These are phyloP conservation scores for Termitomyces sp. DNA, from an alignment of 768 basidiomycete genomes.

Conservation along the genomic window DNA sequence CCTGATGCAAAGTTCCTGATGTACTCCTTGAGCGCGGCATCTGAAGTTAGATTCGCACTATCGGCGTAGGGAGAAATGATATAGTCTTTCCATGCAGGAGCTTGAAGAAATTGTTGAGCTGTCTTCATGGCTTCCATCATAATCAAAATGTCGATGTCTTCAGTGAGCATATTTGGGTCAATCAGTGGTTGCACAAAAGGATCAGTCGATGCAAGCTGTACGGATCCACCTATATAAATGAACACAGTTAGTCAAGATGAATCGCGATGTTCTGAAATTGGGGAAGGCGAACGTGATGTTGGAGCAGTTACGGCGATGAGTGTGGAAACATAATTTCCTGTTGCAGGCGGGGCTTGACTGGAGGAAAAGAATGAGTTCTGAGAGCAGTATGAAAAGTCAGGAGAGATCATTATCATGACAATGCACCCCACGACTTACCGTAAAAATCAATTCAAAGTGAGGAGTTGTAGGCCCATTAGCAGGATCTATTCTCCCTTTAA, in stretches of 20 bases:
- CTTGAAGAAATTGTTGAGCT: not conserved
- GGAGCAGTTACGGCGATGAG: conserved; percentile 6
- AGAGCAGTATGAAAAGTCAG: too few relatives aligned
- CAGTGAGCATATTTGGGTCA: conserved; percentile 6
- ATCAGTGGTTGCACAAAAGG: conserved; percentile 9
- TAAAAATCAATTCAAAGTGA: conserved; percentile 16
- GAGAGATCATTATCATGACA: too few relatives aligned
- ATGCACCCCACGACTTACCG: not conserved
- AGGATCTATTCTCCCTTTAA: conserved; percentile 13
- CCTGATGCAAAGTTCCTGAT: not conserved
- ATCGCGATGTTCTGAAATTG: not conserved
- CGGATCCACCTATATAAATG: not conserved
- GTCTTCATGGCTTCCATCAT: not conserved
- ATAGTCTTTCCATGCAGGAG: conserved; percentile 5
- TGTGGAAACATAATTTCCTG: conserved; percentile 9
- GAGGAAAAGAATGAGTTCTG: conserved; percentile 7
- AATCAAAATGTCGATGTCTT: conserved; percentile 5
- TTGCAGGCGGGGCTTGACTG: conserved; percentile 4
- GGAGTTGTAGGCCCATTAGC: conserved; percentile 15
- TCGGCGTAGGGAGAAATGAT: not conserved
- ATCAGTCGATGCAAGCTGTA: conserved; percentile 6
- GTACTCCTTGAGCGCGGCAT: conserved; percentile 1
- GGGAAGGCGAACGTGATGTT: conserved; percentile 6
- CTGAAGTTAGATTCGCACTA: conserved; percentile 1
- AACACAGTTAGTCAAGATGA: too few relatives aligned